Base-by-base conservation (phyloP, 208 protist species). In the Novymonas esmeraldas region DNA sequence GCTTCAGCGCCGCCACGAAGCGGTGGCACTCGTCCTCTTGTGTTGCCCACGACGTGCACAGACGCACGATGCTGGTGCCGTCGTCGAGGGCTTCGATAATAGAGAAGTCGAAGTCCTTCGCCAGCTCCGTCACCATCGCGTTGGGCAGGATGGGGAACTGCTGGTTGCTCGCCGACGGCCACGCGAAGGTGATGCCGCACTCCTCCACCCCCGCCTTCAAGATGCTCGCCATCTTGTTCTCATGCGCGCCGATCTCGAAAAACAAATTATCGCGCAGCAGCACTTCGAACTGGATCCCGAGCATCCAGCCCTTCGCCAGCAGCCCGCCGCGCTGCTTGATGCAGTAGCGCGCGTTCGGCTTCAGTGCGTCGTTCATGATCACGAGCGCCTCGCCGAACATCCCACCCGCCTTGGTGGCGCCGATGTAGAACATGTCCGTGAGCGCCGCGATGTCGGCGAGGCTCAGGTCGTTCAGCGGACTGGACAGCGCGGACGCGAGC, bases 251-350 rank as follows among this genome's bases (percentile, higher is more conserved):
- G 46, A 79, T 60, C 24, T 70, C 60, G 11, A 78, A 56, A 45
- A 74, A 55, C 26, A 87, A 60, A 41, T 75, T 71, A 52, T 81
- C 59, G n/a, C 45, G 29, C 46, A 87, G 52, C n/a, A 87, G 70
- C 46, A 65, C 69, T 48, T 83, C 64, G 39, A 87, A 87, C 62
- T 87, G 81, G 20, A 74, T 64, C 42, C 81, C 81, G 16, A 87
- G 68, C 49, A 87, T 46, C 74, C 77, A 87, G 24, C 81, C 81
- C 64, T 87, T 87, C 11, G 81, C 76, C n/a, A 87, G 59, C 7
- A 87, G 77, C 4, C 57, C 76, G 28, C 77, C 81, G 33, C 65
- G 81, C 71, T 84, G 81, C 64, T 82, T 82, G 55, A 87, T 81
- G 39, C 73, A 11, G 57, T 64, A 64, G 48, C 81, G 77, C 46